Conservation (phyloP, 2,329 filamentous ascomycete species). For the Pseudogymnoascus sp. region DNA sequence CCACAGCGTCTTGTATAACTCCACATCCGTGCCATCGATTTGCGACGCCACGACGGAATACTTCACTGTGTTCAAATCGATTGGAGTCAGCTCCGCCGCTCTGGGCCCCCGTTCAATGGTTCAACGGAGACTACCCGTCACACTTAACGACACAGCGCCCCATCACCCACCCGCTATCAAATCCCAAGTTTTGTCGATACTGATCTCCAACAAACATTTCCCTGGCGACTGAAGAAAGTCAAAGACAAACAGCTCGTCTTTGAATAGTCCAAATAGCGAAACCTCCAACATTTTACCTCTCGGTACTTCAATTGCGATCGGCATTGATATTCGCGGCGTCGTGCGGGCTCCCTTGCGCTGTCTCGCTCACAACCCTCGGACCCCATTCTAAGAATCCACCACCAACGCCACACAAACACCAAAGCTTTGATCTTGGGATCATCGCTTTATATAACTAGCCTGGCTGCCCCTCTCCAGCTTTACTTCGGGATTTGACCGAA, state of each 20-base stretch:
- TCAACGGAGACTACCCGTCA: not conserved
- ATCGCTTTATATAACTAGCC: not conserved
- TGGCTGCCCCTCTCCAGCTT: not conserved
- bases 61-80: not conserved
- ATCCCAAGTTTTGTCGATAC: not conserved
- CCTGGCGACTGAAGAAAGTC: not conserved
- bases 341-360: not conserved
- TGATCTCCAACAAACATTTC: not conserved
- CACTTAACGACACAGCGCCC: not conserved
- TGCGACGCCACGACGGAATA: not conserved
- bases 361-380: slow-evolving; percentile 1
- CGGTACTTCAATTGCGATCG: slow-evolving; percentile 5
- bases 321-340: not conserved
- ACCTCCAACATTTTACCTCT: not conserved
- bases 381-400: slow-evolving; percentile 6
- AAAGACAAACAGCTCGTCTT: not conserved
- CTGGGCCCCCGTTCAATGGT: not conserved
- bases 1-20: not conserved
- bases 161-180: not conserved
- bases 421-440: not conserved
- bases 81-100: not conserved
- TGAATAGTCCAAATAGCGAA: not conserved
- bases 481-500: not conserved
- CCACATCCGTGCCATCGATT: not conserved
- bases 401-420: not conserved